Percentiles rank a stretch among this genome's conserved stretches.
Evolutionary conservation across 2,329 filamentous ascomycete species (phyloP).

Genomic region (Fusarium sp.): DNA sequence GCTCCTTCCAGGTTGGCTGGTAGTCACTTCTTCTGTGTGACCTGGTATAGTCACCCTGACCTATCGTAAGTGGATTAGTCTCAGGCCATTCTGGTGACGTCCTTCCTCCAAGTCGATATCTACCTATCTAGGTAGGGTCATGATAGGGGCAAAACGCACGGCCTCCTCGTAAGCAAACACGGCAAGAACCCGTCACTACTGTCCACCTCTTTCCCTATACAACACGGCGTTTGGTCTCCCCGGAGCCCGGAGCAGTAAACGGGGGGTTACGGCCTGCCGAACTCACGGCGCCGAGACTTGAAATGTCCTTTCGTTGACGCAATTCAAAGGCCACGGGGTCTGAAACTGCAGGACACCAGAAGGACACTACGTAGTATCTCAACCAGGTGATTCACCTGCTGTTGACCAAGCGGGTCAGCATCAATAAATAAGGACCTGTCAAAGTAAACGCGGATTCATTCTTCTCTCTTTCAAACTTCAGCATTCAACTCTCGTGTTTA

Average conservation of each 20-base stretch:
- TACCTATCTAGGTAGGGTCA: too few relatives aligned
- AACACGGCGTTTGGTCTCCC: neutral
- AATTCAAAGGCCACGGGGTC: constrained; percentile 5
- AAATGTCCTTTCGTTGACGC: constrained; percentile 15
- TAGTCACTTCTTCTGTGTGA: constrained; percentile 14
- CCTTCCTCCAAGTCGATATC: neutral
- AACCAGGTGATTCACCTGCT: constrained; percentile 9
- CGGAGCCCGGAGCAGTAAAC: constrained; percentile 4
- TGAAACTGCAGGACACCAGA: constrained; percentile 1
- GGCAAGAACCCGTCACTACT: constrained; percentile 9
- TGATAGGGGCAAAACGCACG: constrained; percentile 2
- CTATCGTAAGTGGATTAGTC: neutral
- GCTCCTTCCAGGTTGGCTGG: constrained; percentile 9
- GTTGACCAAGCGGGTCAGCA: constrained; percentile 3
- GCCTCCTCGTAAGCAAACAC: constrained; percentile 7
- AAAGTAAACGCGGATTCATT: constrained; percentile 8
- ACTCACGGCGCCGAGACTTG: constrained; percentile 8
- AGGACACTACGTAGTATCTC: constrained; percentile 13
- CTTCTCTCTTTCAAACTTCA: constrained; percentile 1
- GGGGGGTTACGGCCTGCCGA: constrained; percentile 6
- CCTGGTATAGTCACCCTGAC: constrained; percentile 1
- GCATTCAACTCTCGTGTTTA: constrained; percentile 1
- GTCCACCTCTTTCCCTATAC: neutral
- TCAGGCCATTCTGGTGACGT: constrained; percentile 2
- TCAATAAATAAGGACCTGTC: constrained; percentile 2